A percentile compares a stretch with the other conserved stretches of the same genome.
Evolutionary conservation across 176 grass and related monocot species (phyloP).

Genomic region (Ensete ventricosum): DNA sequence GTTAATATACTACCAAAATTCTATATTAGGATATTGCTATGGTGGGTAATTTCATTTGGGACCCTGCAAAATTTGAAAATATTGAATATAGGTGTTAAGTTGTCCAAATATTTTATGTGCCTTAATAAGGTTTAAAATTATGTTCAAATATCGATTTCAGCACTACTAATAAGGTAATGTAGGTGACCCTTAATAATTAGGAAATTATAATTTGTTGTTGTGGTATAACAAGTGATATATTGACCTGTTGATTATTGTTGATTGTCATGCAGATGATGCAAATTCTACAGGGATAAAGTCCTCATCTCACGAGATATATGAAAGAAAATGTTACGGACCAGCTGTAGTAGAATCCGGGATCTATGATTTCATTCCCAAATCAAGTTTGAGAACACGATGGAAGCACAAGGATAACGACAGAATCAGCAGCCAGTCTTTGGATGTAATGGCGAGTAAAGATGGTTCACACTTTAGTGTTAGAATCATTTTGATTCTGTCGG

Average conservation of each 20-base stretch:
- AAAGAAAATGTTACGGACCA: no score
- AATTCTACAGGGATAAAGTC: not conserved
- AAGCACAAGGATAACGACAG: not conserved
- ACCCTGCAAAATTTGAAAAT: not conserved
- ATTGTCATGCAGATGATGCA: not conserved
- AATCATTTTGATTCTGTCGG: constrained; percentile 6
- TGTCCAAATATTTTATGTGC: not conserved
- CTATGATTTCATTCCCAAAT: not conserved
- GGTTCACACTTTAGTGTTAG: not conserved
- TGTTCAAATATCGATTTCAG: not conserved
- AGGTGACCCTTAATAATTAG: not conserved
- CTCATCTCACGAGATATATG: not conserved
- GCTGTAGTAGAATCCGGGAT: no score
- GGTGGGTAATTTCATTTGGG: not conserved
- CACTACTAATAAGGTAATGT: not conserved
- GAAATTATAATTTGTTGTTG: not conserved
- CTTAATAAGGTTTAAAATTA: not conserved
- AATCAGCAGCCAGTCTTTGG: not conserved
- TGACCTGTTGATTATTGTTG: not conserved
- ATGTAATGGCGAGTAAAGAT: not conserved
- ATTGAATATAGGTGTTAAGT: not conserved
- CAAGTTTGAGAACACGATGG: not conserved
- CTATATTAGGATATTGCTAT: not conserved
- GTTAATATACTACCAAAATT: not conserved
- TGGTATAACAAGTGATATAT: no score